A percentile compares a stretch with the other conserved stretches of the same genome.
Conservation (phyloP, 768 basidiomycete genomes). For the Agaricus blazei region DNA sequence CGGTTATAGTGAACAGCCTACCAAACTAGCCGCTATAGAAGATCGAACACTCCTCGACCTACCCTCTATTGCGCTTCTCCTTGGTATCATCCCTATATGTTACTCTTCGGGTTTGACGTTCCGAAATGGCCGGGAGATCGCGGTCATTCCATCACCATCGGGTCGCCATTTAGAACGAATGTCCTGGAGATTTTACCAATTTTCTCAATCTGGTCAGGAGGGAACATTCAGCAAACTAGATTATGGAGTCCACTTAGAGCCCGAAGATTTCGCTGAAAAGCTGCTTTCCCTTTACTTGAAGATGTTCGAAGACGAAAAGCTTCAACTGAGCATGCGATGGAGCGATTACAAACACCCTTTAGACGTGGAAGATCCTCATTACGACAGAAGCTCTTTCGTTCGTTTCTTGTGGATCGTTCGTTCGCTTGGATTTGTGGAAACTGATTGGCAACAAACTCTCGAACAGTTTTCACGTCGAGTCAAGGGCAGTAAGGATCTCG, state of each 20-base stretch:
- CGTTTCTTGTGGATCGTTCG: conserved; percentile 37
- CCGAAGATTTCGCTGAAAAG: conserved; percentile 27
- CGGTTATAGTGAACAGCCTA: conserved; percentile 1
- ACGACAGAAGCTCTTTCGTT: conserved; percentile 44
- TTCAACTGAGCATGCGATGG: conserved; percentile 23
- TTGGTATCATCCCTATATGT: conserved; percentile 1
- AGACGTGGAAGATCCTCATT: conserved; percentile 27
- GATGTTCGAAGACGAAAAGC: conserved; percentile 28
- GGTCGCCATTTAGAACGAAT: neutral
- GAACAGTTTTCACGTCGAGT: conserved; percentile 23
- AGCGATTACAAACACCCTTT: conserved; percentile 2
- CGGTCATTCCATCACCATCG: neutral
- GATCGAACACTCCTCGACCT: conserved; percentile 5
- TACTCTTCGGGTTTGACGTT: conserved; percentile 5
- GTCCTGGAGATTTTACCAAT: conserved; percentile 1
- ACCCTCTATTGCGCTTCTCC: conserved; percentile 11
- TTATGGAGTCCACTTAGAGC: neutral
- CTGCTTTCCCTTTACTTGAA: conserved; percentile 37
- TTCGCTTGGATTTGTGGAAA: conserved; percentile 19
- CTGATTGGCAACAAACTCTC: conserved; percentile 41
- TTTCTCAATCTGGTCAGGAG: neutral
- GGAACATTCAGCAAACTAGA: neutral
- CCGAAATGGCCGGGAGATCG: neutral
- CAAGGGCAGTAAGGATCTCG: conserved; percentile 15
- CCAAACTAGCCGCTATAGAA: conserved; percentile 1